Evolutionary conservation across 2,329 filamentous ascomycete species (phyloP).

Genomic region (Fusarium sublunatum): DNA sequence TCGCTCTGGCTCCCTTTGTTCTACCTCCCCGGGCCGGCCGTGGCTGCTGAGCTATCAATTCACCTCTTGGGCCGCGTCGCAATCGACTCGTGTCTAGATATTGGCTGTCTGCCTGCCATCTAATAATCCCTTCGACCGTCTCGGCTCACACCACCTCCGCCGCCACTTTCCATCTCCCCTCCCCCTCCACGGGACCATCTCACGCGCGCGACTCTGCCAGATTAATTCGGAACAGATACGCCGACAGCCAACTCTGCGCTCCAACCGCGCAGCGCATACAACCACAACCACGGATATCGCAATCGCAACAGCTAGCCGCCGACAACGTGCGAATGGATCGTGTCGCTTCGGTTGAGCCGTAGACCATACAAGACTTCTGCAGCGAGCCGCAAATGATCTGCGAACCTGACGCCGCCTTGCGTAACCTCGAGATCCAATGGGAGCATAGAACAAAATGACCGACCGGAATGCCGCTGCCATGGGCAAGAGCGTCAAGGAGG

Average conservation of each 20-base stretch:
- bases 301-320: conserved; percentile 34
- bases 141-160: conserved; percentile 36
- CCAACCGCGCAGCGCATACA: conserved; percentile 31
- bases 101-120: not conserved
- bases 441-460: conserved; percentile 50
- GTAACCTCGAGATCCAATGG: conserved; percentile 51
- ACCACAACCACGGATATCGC: conserved; percentile 9
- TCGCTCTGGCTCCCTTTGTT: conserved; percentile 31
- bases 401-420: conserved; percentile 47
- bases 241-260: conserved; percentile 16
- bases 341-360: conserved; percentile 43
- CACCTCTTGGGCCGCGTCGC: conserved; percentile 8
- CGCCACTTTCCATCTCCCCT: conserved; percentile 37
- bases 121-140: conserved; percentile 31
- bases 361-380: conserved; percentile 43
- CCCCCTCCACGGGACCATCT: conserved; percentile 35
- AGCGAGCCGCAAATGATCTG: conserved; percentile 49
- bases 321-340: conserved; percentile 42
- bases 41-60: conserved; percentile 38
- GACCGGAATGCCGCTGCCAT: conserved; percentile 50
- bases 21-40: conserved; percentile 22
- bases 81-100: conserved; percentile 3
- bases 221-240: conserved; percentile 17
- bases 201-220: conserved; percentile 29
- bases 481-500: conserved; percentile 49